A percentile compares a stretch with the other conserved stretches of the same genome.
Evolutionary conservation across 441 rosid genomes (phyloP).

Genomic region (Lagerstroemia fauriei): DNA sequence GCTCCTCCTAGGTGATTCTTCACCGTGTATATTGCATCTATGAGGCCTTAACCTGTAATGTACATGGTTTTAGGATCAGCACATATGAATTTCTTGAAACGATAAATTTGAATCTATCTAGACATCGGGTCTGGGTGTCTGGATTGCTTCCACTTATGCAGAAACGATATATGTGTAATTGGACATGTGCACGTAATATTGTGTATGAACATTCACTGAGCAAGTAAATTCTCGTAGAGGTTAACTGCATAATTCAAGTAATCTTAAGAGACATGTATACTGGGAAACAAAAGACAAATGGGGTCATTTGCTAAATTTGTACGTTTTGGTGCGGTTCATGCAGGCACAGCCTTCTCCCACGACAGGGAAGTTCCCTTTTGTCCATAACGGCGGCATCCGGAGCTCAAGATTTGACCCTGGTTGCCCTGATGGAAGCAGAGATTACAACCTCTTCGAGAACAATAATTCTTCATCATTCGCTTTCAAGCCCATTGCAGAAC

Average conservation of each 20-base stretch:
- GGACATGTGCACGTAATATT: neutral
- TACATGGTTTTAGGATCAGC: neutral
- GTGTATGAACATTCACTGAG: neutral
- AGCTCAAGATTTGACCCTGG: conserved; percentile 39
- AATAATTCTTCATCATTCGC: conserved; percentile 63
- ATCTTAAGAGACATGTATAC: neutral
- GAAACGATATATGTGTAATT: neutral
- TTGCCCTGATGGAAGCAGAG: conserved; percentile 51
- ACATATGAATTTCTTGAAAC: neutral
- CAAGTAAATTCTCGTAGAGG: neutral
- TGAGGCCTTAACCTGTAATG: neutral
- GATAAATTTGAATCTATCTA: neutral
- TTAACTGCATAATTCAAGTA: neutral
- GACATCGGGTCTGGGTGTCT: neutral
- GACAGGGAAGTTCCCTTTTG: conserved; percentile 76
- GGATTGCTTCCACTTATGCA: neutral
- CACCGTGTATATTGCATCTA: neutral
- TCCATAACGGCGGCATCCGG: conserved; percentile 40
- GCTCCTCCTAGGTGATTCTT: neutral
- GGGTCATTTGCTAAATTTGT: neutral
- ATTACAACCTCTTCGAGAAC: conserved; percentile 60
- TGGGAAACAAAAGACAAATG: neutral
- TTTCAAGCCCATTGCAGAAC: conserved; percentile 65
- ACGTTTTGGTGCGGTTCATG: neutral
- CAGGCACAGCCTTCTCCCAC: conserved; percentile 98